Conservation (phyloP, 2,329 filamentous ascomycete genomes). For the Dryadomyces quercus-mongolicae region DNA sequence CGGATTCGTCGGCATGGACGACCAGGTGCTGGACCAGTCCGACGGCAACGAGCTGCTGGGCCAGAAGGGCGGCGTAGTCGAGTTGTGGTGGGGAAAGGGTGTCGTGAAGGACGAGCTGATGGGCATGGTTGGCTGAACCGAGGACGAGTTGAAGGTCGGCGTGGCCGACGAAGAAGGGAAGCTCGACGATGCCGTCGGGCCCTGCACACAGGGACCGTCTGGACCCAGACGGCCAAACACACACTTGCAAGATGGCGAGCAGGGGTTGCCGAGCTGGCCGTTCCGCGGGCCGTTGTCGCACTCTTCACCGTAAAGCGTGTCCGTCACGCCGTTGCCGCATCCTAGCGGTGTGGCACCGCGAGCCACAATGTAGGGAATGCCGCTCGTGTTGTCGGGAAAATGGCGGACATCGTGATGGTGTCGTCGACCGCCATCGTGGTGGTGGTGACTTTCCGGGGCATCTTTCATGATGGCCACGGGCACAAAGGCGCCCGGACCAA, state of each 20-base stretch:
- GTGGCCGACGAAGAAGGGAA: neutral
- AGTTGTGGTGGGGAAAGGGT: too few species aligned
- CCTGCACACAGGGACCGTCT: neutral
- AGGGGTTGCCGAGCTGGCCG: constrained; percentile 20
- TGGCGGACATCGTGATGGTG: constrained; percentile 17
- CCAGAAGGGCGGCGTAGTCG: neutral
- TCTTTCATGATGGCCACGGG: constrained; percentile 27
- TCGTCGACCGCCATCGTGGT: too few species aligned
- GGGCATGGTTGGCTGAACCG: neutral
- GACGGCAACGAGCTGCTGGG: neutral
- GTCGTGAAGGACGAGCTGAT: neutral
- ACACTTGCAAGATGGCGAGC: constrained; percentile 26
- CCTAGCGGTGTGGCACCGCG: constrained; percentile 26
- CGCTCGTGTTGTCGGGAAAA: constrained; percentile 23
- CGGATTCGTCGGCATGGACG: neutral
- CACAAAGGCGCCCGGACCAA: constrained; percentile 22
- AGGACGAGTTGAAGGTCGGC: neutral
- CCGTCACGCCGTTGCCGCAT: constrained; percentile 25
- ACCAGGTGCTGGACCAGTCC: neutral
- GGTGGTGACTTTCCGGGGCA: neutral
- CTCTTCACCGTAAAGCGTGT: constrained; percentile 23
- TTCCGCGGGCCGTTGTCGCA: constrained; percentile 26
- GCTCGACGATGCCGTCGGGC: neutral
- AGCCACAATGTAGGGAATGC: constrained; percentile 29
- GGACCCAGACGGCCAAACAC: constrained; percentile 16